Conservation (phyloP, 2,329 filamentous ascomycete genomes). For the Mycosphaerelloides madeirae region DNA sequence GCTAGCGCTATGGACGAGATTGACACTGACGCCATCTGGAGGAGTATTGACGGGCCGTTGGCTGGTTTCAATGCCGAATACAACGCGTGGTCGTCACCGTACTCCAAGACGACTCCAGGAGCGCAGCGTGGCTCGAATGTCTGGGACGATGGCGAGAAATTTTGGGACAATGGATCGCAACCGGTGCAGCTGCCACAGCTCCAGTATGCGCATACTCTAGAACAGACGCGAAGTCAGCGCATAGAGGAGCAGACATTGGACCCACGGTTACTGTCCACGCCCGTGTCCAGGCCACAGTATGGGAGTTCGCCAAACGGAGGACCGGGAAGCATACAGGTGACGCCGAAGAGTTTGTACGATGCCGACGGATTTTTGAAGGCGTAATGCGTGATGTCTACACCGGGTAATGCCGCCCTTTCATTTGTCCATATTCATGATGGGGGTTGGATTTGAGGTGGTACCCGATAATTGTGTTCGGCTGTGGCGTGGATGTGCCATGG, state of each 20-base stretch:
- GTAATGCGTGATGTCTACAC: slow-evolving; percentile 1
- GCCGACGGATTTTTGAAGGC: slow-evolving; percentile 34
- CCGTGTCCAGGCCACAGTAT: slow-evolving; percentile 3
- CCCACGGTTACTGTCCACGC: slow-evolving; percentile 16
- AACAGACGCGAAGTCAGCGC: neutral
- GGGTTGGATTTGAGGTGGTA: too few species aligned
- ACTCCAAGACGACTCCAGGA: neutral
- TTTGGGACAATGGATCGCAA: slow-evolving; percentile 18
- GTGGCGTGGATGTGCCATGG: neutral
- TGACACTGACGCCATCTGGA: slow-evolving; percentile 18
- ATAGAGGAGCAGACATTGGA: slow-evolving; percentile 6
- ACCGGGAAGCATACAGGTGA: slow-evolving; percentile 21
- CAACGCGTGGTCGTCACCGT: neutral
- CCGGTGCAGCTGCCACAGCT: neutral
- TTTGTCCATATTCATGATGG: too few species aligned
- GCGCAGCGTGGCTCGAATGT: slow-evolving; percentile 29
- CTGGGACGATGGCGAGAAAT: slow-evolving; percentile 33
- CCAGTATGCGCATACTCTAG: neutral
- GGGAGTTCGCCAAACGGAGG: neutral
- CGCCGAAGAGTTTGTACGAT: slow-evolving; percentile 46
- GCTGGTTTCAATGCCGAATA: slow-evolving; percentile 21
- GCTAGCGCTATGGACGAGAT: slow-evolving; percentile 25
- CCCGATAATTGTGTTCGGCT: neutral
- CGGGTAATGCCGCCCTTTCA: too few species aligned
- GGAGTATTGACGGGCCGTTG: slow-evolving; percentile 24